Evolutionary conservation across 2,329 filamentous ascomycete species (phyloP).

Genomic region (Septoria linicola): DNA sequence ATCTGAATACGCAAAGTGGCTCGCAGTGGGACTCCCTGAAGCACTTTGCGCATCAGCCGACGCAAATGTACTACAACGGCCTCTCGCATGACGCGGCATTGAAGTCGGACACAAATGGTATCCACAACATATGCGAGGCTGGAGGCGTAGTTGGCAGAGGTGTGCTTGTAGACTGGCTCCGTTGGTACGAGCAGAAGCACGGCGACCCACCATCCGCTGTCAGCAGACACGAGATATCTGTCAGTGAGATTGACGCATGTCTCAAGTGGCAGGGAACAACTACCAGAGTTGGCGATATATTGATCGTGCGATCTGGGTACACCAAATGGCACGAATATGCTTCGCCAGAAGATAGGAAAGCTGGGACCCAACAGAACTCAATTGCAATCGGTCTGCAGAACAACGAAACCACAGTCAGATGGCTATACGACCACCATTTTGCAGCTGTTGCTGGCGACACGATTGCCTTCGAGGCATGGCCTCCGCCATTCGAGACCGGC

Average conservation of each 20-base stretch:
- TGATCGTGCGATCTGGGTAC: slow-evolving; percentile 53
- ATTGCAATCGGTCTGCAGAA: slow-evolving; percentile 7
- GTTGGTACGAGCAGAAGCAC: slow-evolving; percentile 37
- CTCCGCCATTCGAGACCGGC: slow-evolving; percentile 32
- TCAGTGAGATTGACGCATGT: slow-evolving; percentile 34
- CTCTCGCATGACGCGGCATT: slow-evolving; percentile 41
- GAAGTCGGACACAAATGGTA: slow-evolving; percentile 42
- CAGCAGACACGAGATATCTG: slow-evolving; percentile 5
- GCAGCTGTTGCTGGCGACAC: slow-evolving; percentile 20
- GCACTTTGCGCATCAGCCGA: slow-evolving; percentile 52
- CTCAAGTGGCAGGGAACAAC: slow-evolving; percentile 49
- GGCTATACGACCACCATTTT: slow-evolving; percentile 18
- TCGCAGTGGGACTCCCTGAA: slow-evolving; percentile 52
- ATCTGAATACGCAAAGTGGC: slow-evolving; percentile 33
- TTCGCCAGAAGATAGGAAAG: slow-evolving; percentile 3
- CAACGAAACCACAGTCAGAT: slow-evolving; percentile 11
- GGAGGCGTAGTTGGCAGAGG: slow-evolving; percentile 58
- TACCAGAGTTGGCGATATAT: slow-evolving; percentile 56
- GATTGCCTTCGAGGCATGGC: slow-evolving; percentile 35
- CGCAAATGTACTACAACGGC: slow-evolving; percentile 38
- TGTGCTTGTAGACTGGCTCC: slow-evolving; percentile 53
- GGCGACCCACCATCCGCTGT: slow-evolving; percentile 8
- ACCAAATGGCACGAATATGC: slow-evolving; percentile 36
- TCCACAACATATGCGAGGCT: slow-evolving; percentile 45
- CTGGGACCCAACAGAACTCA: slow-evolving; percentile 5